phyloP scores from a whole-genome alignment of 768 basidiomycete species.

The Calvatia gigantea region DNA sequence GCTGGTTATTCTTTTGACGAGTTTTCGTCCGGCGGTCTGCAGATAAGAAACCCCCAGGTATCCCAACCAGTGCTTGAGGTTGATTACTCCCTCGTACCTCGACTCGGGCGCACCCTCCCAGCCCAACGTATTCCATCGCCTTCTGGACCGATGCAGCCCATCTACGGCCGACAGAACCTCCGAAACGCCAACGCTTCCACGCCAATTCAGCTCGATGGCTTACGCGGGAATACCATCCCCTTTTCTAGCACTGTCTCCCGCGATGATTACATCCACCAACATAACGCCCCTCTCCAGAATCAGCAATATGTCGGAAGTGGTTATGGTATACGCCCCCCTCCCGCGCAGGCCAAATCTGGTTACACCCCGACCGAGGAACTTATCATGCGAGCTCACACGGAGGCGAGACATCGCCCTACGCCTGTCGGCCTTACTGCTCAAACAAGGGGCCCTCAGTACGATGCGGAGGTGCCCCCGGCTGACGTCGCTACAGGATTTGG shows the following conservation, averaged over 20 bases:
- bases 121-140: slow-evolving; percentile 18
- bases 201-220: slow-evolving; percentile 33
- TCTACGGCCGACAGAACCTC: not conserved
- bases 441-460: slow-evolving; percentile 20
- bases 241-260: slow-evolving; percentile 11
- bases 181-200: slow-evolving; percentile 33
- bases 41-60: not conserved
- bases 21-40: slow-evolving; percentile 3
- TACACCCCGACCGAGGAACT: slow-evolving; percentile 70
- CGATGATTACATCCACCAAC: not conserved
- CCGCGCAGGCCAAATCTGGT: slow-evolving; percentile 37
- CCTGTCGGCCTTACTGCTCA: slow-evolving; percentile 30
- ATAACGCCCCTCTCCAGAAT: not conserved
- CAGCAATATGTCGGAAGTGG: slow-evolving; percentile 27
- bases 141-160: not conserved
- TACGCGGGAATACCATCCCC: slow-evolving; percentile 21
- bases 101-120: slow-evolving; percentile 15
- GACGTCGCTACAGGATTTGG: slow-evolving; percentile 39
- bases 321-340: slow-evolving; percentile 16
- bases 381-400: slow-evolving; percentile 55
- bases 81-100: slow-evolving; percentile 37
- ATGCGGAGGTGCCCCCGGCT: slow-evolving; percentile 17
- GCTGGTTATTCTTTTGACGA: slow-evolving; percentile 2
- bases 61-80: slow-evolving; percentile 24
- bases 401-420: slow-evolving; percentile 31